Conservation (phyloP, 2,329 filamentous ascomycete genomes). For the Fusarium sp. region DNA sequence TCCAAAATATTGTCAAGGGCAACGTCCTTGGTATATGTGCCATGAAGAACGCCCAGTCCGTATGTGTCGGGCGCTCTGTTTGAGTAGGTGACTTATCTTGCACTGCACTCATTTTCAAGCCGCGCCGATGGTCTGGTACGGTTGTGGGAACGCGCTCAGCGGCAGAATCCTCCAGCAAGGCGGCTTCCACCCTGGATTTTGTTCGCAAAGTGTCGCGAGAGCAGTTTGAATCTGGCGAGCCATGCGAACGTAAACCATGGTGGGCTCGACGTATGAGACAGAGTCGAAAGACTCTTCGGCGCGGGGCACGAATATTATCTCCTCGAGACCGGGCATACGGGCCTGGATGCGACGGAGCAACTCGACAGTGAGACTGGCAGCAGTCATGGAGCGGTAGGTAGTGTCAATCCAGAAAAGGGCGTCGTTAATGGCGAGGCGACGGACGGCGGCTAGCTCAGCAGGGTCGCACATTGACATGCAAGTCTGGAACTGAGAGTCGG, state of each 20-base stretch:
- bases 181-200: constrained; percentile 48
- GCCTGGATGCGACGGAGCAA: constrained; percentile 53
- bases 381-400: constrained; percentile 53
- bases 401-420: constrained; percentile 55
- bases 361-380: constrained; percentile 54
- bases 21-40: not conserved
- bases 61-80: not conserved
- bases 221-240: constrained; percentile 53
- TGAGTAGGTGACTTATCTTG: not conserved
- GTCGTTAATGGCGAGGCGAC: constrained; percentile 60
- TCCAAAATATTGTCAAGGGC: not conserved
- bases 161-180: constrained; percentile 55
- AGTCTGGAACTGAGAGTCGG: constrained; percentile 59
- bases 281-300: constrained; percentile 51
- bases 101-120: not conserved
- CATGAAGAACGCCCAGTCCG: not conserved
- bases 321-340: constrained; percentile 55
- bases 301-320: constrained; percentile 59
- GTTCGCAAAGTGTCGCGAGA: constrained; percentile 47
- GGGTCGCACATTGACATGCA: constrained; percentile 57
- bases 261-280: constrained; percentile 45
- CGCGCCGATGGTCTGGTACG: constrained; percentile 4
- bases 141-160: constrained; percentile 40
- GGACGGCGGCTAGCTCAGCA: constrained; percentile 55
- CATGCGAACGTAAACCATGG: constrained; percentile 51